Evolutionary conservation across 768 basidiomycete species (phyloP).

Genomic region (Phlebiopsis flavidoalba): DNA sequence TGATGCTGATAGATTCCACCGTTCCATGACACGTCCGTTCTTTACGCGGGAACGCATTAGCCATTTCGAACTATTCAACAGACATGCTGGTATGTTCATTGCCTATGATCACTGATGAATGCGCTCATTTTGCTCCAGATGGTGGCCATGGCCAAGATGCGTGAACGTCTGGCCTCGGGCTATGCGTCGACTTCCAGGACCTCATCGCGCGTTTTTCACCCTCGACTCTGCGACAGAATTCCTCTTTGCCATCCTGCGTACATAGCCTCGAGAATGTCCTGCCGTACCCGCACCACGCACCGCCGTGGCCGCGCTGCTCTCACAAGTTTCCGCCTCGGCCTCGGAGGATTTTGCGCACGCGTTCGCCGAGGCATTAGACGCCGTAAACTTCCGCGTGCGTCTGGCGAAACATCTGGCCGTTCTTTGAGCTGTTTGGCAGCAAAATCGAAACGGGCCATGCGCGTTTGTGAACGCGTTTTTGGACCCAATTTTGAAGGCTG

Average conservation of each 20-base stretch:
- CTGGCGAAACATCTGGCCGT: conserved; percentile 36
- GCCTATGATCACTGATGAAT: neutral
- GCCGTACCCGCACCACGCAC: conserved; percentile 31
- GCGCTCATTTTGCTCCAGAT: conserved; percentile 2
- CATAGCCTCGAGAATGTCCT: conserved; percentile 32
- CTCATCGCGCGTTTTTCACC: conserved; percentile 41
- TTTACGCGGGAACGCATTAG: conserved; percentile 30
- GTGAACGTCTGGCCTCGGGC: conserved; percentile 20
- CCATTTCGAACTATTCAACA: conserved; percentile 31
- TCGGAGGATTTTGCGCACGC: conserved; percentile 17
- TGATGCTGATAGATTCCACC: conserved; percentile 21
- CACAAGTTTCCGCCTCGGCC: neutral
- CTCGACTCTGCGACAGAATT: conserved; percentile 52
- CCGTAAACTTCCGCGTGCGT: conserved; percentile 22
- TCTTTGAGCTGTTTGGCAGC: conserved; percentile 32
- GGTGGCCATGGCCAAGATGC: conserved; percentile 23
- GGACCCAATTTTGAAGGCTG: conserved; percentile 35
- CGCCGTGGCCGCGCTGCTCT: neutral
- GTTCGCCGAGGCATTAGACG: conserved; percentile 30
- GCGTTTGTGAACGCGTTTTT: conserved; percentile 33
- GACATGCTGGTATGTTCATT: conserved; percentile 16
- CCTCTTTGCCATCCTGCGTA: conserved; percentile 41
- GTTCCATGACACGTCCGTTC: conserved; percentile 33
- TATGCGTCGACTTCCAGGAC: conserved; percentile 35
- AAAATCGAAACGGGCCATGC: conserved; percentile 28